These are phyloP conservation scores for Rhizopus delemar DNA, from an alignment of 371 early-diverging fungal genomes.

Conservation along the genomic window DNA sequence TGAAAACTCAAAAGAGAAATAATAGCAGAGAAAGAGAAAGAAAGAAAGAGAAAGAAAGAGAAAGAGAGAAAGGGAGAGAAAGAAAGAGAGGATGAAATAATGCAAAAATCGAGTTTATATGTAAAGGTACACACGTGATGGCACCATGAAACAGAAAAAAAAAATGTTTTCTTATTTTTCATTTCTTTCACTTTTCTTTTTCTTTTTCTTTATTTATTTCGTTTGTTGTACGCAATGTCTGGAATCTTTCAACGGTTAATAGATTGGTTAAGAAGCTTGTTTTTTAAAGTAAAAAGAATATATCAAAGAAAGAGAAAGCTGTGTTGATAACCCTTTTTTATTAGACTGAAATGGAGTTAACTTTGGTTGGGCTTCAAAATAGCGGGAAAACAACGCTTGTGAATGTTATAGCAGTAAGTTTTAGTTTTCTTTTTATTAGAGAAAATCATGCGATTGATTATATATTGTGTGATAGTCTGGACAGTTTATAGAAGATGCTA, in stretches of 20 bases:
- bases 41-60: no score
- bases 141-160: background rate
- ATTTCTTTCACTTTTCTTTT: background rate
- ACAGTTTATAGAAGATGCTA: conserved; percentile 94
- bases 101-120: background rate
- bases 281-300: conserved; percentile 77
- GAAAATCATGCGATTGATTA: background rate
- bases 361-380: conserved; percentile 96
- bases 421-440: background rate
- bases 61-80: no score
- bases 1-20: no score
- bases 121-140: background rate
- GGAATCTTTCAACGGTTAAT: conserved; percentile 72
- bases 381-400: conserved; percentile 98
- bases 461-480: conserved; percentile 66
- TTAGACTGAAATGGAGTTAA: conserved; percentile 50
- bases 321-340: background rate
- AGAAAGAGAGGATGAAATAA: conserved; percentile 1
- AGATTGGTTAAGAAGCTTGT: conserved; percentile 91
- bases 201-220: background rate
- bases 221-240: conserved; percentile 49
- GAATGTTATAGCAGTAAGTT: conserved; percentile 93
- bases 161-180: background rate
- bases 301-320: background rate
- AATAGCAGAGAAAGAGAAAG: no score